Evolutionary conservation across 129 eudicot genomes (phyloP).

Genomic region (Flaveria bidentis): DNA sequence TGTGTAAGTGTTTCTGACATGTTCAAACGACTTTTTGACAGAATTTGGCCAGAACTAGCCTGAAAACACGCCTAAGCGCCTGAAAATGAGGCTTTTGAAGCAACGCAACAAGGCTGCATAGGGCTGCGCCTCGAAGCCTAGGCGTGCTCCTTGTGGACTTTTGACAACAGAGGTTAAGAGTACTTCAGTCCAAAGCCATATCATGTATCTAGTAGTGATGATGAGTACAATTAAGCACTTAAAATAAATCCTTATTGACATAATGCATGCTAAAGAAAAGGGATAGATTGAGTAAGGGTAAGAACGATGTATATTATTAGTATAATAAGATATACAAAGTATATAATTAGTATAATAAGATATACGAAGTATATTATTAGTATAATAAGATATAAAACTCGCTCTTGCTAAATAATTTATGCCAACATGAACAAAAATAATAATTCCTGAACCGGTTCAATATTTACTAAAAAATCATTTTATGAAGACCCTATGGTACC

Average conservation of each 20-base stretch:
- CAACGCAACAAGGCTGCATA: too few relatives aligned
- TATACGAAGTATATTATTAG: too few relatives aligned
- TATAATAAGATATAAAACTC: conserved; percentile 4
- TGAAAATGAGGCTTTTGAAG: too few relatives aligned
- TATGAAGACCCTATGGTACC: background rate
- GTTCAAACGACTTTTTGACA: too few relatives aligned
- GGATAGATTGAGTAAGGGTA: background rate
- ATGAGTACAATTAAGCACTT: background rate
- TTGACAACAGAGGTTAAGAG: background rate
- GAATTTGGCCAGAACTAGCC: too few relatives aligned
- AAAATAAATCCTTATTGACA: background rate
- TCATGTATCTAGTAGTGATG: background rate
- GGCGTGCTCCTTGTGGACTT: too few relatives aligned
- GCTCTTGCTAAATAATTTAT: background rate
- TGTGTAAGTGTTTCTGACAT: too few relatives aligned
- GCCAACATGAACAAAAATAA: background rate
- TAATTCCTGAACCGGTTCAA: background rate
- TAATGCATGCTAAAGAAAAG: background rate
- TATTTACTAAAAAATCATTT: background rate
- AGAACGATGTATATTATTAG: background rate
- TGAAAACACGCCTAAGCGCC: too few relatives aligned
- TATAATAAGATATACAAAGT: too few relatives aligned
- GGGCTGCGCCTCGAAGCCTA: too few relatives aligned
- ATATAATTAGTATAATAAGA: too few relatives aligned
- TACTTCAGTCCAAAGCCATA: background rate